Evolutionary conservation across 257 asterid genomes (phyloP).

Genomic region (Lithospermum erythrorhizon): DNA sequence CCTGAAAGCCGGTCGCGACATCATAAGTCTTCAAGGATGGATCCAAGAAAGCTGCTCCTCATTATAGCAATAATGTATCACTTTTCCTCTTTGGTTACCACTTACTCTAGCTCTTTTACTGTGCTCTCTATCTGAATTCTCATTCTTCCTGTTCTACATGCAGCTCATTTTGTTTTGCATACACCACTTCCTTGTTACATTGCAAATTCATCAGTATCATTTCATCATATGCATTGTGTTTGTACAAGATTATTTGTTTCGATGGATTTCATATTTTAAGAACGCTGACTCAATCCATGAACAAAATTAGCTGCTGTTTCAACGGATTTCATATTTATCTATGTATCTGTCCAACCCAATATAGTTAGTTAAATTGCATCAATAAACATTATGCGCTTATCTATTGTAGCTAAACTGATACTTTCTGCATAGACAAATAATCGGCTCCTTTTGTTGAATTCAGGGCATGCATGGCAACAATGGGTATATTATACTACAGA

Average conservation of each 20-base stretch:
- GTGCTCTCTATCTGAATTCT: background rate
- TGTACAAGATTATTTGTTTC: no score
- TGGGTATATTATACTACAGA: conserved; percentile 87
- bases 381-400: background rate
- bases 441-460: conserved; percentile 6
- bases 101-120: conserved; percentile 1
- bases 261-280: no score
- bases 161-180: no score
- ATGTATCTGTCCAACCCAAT: no score
- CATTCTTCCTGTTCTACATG: background rate
- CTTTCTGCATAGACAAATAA: conserved; percentile 4
- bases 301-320: no score
- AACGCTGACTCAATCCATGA: no score
- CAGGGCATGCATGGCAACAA: conserved; percentile 99
- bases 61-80: conserved; percentile 67
- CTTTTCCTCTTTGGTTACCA: no score
- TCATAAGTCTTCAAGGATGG: conserved; percentile 70
- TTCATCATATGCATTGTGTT: no score
- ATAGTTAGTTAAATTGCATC: background rate
- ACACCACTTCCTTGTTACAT: no score
- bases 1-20: conserved; percentile 68
- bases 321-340: no score
- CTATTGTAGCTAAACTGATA: background rate
- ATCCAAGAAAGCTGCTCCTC: conserved; percentile 89
- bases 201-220: no score